Conservation (phyloP, 352 stramenopile species). For the Globisporangium acanthophoron region DNA sequence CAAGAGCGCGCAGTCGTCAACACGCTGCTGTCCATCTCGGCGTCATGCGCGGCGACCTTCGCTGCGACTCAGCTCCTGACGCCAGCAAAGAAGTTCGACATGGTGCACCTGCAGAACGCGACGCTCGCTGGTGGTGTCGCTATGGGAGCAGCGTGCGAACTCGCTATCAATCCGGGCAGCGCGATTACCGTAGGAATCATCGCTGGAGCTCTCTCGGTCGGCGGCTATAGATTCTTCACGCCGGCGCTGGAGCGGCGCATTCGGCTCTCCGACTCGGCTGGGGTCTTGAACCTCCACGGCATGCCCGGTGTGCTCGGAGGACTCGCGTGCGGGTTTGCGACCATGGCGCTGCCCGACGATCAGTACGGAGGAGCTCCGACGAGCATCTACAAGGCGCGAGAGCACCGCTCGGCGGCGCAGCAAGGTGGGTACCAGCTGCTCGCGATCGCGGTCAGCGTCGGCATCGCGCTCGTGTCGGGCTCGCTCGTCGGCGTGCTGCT, state of each 20-base stretch:
- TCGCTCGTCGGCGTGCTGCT: slow-evolving; percentile 32
- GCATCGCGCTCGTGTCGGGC: slow-evolving; percentile 29
- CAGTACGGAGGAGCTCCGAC: slow-evolving; percentile 41
- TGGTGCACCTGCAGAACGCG: slow-evolving; percentile 83
- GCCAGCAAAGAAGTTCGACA: slow-evolving; percentile 66
- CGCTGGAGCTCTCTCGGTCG: slow-evolving; percentile 39
- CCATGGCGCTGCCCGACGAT: slow-evolving; percentile 39
- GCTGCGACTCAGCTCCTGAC: slow-evolving; percentile 33
- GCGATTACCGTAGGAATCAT: slow-evolving; percentile 47
- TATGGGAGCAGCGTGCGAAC: slow-evolving; percentile 67
- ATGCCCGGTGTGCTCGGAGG: slow-evolving; percentile 66
- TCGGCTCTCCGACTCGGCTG: slow-evolving; percentile 43
- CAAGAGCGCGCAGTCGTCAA: slow-evolving; percentile 71
- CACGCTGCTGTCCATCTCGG: slow-evolving; percentile 68
- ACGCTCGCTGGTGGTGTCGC: slow-evolving; percentile 80
- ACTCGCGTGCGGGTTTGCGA: slow-evolving; percentile 46
- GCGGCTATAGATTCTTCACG: slow-evolving; percentile 39
- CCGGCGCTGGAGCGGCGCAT: slow-evolving; percentile 33
- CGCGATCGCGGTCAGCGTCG: slow-evolving; percentile 39
- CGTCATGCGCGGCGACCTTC: slow-evolving; percentile 57
- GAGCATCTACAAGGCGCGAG: slow-evolving; percentile 40
- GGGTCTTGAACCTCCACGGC: slow-evolving; percentile 77
- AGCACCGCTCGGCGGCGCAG: slow-evolving; percentile 29
- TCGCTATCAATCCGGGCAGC: slow-evolving; percentile 59
- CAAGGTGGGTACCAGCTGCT: slow-evolving; percentile 63